Evolutionary conservation across 1,284 basidiomycete species (phyloP).

Genomic region (Trametes polyzona): DNA sequence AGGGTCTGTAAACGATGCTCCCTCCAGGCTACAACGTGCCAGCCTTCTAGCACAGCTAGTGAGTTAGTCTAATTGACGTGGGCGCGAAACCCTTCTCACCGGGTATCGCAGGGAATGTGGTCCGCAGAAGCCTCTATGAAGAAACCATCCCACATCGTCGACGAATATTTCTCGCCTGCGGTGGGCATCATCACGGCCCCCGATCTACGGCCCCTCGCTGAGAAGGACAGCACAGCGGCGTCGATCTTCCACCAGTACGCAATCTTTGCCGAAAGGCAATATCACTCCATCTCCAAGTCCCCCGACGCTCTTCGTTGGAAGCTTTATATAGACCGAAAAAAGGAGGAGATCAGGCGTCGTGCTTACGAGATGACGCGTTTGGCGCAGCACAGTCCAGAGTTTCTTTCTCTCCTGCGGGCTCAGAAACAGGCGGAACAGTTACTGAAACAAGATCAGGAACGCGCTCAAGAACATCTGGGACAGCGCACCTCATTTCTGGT

Average conservation of each 20-base stretch:
- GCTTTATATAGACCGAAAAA: conserved; percentile 76
- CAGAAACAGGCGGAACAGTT: conserved; percentile 45
- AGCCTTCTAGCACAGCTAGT: conserved; percentile 66
- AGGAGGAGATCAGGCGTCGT: conserved; percentile 60
- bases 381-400: conserved; percentile 32
- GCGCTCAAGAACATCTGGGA: conserved; percentile 62
- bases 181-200: conserved; percentile 44
- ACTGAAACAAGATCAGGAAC: conserved; percentile 61
- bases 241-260: conserved; percentile 86
- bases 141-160: conserved; percentile 77
- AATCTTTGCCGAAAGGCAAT: conserved; percentile 87
- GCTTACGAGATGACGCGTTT: conserved; percentile 34
- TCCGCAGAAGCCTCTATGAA: conserved; percentile 84
- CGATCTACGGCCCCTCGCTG: conserved; percentile 3
- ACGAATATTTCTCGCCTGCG: conserved; percentile 73
- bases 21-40: conserved; percentile 42
- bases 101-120: conserved; percentile 78
- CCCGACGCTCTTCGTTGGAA: conserved; percentile 76
- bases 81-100: background rate
- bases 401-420: conserved; percentile 32
- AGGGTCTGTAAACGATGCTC: conserved; percentile 11
- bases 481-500: conserved; percentile 69
- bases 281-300: conserved; percentile 69
- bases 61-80: conserved; percentile 25
- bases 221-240: conserved; percentile 46